Base-by-base conservation (phyloP, 306 rosid species). In the Dryas octopetala region DNA sequence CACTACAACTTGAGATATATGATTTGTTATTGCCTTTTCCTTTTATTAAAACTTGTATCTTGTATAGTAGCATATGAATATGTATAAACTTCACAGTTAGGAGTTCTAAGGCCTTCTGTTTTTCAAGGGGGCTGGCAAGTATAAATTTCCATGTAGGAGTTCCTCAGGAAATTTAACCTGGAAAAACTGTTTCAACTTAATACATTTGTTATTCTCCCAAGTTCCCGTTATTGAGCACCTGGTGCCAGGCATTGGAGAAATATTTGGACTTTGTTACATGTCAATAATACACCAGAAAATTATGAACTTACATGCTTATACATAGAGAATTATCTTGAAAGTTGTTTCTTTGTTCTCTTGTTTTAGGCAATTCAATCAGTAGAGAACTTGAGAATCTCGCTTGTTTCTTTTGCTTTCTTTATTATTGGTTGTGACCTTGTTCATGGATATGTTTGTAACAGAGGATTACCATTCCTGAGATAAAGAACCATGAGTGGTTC, bases 401-500 rank as follows among this genome's bases (percentile, higher is more conserved):
- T 63, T 71, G 38, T 67, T 47, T 43, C 28, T 55, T 70, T 63
- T 80, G 48, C 79, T 53, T 5, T 68, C 45, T 17, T 55, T 12
- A 47, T 80, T 11, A 2, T 66, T 69, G 61, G 16, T 43, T 47
- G 58, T 38, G 68, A 19, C 50, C 67, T 4, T 77, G 72, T 70
- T 38, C 74, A 57, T 77, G 79, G 70, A 68, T 76, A 61, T 58
- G 55, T 28, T 43, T 78, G 74, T 17, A 41, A 76, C 95, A 94
- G 97, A 89, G 98, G 82, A 95, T 95, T 69, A 82, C 77, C 58
- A 90, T 95, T 67, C 96, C 96, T 19, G 89, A 95, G 78, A 95
- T 95, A 63, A 78, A 82, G 84, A 90, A 84, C 80, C 91, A 95
- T 53, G 74, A 83, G 62, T 95, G 97, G 98, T 91, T 95, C 79